Evolutionary conservation across 805 yeast species (phyloP), one percentile per base, ranked within the genome.

Genomic region (Grigorovia humatica): DNA sequence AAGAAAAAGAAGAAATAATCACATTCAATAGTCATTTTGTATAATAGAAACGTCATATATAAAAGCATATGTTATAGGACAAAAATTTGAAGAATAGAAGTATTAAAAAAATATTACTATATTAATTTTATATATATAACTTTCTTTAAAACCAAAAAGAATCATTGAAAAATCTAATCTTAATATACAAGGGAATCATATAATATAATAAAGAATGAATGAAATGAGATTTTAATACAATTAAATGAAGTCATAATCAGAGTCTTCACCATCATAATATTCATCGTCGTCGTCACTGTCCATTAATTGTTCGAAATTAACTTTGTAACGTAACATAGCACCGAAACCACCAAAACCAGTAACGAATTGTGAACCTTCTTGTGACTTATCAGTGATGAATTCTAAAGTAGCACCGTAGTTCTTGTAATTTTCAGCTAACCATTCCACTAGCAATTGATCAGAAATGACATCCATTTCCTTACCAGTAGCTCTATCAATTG

Each of bases 261-360:
- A 66, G 43, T 62, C 71, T 52, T 67, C 74, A 57, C 83, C 85
- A 70, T 82, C 89, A 70, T 82, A 89, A 68, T 83, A 85, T 69
- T 88, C 95, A 65, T 90, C 97, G 57, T 88, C 95, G 54, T 82
- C 76, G 52, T 88, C 97, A 38, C 42, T 38, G 50, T 88, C 95
- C 50, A 75, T 85, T 67, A 93, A 79, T 76, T 89, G 97, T 70
- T 93, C 99, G 64, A 93, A 93, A 75, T 93, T 93, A 61, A 93
- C 93, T 73, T 89, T 89, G 74, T 93, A 93, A 75, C 99, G 88
- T 69, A 93, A 76, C 62, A 93, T 69, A 53, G 96, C 97, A 70
- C 99, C 99, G 59, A 93, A 80, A 74, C 99, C 99, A 85, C 99
- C 99, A 67, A 93, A 93, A 54, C 99, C 99, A 62, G 82, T 84